Evolutionary conservation across 1,284 basidiomycete genomes (phyloP), one percentile per base, ranked within the genome.

Genomic region (Cyathus olla): DNA sequence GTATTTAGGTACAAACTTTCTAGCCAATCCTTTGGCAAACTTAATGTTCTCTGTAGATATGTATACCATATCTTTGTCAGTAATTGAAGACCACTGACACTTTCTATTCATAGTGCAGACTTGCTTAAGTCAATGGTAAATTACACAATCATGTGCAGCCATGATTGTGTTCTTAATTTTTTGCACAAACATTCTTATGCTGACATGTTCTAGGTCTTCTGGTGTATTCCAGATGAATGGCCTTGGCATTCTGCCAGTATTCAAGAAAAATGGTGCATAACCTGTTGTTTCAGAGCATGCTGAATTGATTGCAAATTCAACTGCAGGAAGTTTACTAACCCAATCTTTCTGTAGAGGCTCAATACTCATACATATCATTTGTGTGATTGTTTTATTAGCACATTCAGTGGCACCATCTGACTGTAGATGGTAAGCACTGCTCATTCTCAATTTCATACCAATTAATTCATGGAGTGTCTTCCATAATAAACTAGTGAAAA

Each of bases 401-500:
- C 4, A 24, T 52, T 52, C 26, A 10, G 50, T 52, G 13, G 28
- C 21, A 4, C 31, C 8, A 6, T 52, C 15, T 0, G 75, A 79
- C 57, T 85, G 68, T 0, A 82, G 83, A 54, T 85, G 82, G 49
- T 77, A 85, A 0, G 78, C 63, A 0, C 77, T 78, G 0, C 78
- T 83, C 75, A 85, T 75, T 2, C 66, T 62, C 0, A 82, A 63
- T 46, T 66, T 53, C 39, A 47, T 51, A 1, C 40, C 53, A 1
- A 77, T 65, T 2, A 80, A 63, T 22, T 67, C 52, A 55, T 78
- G 66, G 0, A 84, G 61, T 2, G 71, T 56, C 8, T 59, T 62
- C 82, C 84, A 86, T 61, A 85, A 85, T 2, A 28, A 37, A 9
- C 73, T 75, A 0, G 78, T 79, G 62, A 84, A 86, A 11, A 78